Evolutionary conservation across 2,329 filamentous ascomycete genomes (phyloP), one percentile per base, ranked within the genome.

Genomic region (Exophiala calicioides): DNA sequence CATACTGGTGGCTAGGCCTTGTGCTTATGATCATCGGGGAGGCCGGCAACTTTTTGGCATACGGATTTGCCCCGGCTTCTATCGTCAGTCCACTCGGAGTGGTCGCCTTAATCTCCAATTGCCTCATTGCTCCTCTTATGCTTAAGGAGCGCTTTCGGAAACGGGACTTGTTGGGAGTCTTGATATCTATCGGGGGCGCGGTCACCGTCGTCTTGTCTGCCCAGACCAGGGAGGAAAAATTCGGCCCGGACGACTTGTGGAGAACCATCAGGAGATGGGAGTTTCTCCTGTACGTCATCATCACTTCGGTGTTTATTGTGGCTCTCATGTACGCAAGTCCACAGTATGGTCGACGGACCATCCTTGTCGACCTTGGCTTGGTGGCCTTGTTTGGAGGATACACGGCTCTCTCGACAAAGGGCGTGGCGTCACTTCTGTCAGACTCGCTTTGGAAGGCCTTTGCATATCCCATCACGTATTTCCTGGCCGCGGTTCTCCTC

Each of bases 1-100:
- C 90, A 1, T 96, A 93, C 64, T 98, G 93, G 93, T 98, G 93
- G 93, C 71, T 84, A 23, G 93, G 93, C 15, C 91, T 97, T 57
- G 79, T 94, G 12, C 76, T 98, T 50, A 98, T 98, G 81, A 89
- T 85, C 1, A 72, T 95, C 18, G 93, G 93, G 47, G 93, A 98
- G 71, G 85, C 87, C 63, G 93, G 93, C 40, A 98, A 98, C 66
- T 98, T 98, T 63, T 73, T 98, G 54, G 93, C 93, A 0, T 98
- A 98, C 63, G 93, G 93, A 18, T 98, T 98, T 65, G 93, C 93
- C 21, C 93, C 93, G 3, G 93, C 93, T 5, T 97, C 93, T 10
- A 96, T 98, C 60, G 93, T 98, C 31, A 96, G 90, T 24, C 93
- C 93, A 0, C 76, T 98, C 4, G 93, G 93, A 7, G 93, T 98